A percentile compares a stretch with the other conserved stretches of the same genome.
Conservation (phyloP, 2,329 filamentous ascomycete species). For the Ceratocystis alfenasii region DNA sequence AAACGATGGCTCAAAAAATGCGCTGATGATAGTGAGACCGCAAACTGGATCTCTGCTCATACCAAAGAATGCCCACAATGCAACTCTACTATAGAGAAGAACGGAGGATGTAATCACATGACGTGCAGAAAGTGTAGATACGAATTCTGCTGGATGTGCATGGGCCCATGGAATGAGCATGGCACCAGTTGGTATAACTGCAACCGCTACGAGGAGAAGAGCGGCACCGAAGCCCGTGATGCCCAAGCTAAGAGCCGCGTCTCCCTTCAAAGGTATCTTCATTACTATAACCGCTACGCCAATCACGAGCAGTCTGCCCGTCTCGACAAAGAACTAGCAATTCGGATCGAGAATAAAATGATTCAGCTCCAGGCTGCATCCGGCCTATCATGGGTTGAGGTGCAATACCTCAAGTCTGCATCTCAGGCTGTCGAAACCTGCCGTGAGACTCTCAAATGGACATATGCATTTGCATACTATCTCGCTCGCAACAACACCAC, state of each 20-base stretch:
- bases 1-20: slow-evolving; percentile 98
- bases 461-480: slow-evolving; percentile 96
- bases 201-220: slow-evolving; percentile 94
- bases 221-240: slow-evolving; percentile 76
- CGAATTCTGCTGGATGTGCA: slow-evolving; percentile 99
- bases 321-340: slow-evolving; percentile 87
- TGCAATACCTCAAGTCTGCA: slow-evolving; percentile 88
- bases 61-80: slow-evolving; percentile 97
- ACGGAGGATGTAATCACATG: slow-evolving; percentile 96
- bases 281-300: slow-evolving; percentile 98
- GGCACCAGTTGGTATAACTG: slow-evolving; percentile 99
- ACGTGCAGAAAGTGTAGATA: slow-evolving; percentile 91
- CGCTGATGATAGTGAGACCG: slow-evolving; percentile 93
- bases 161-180: slow-evolving; percentile 97
- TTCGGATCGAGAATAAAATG: slow-evolving; percentile 99
- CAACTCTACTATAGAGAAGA: slow-evolving; percentile 96
- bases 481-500: slow-evolving; percentile 91
- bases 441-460: slow-evolving; percentile 98
- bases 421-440: slow-evolving; percentile 91
- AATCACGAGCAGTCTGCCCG: slow-evolving; percentile 98
- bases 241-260: slow-evolving; percentile 84
- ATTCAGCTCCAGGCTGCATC: slow-evolving; percentile 85
- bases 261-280: slow-evolving; percentile 87
- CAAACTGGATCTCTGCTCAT: slow-evolving; percentile 98
- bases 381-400: slow-evolving; percentile 97